Base-by-base conservation (phyloP, 2,329 filamentous ascomycete species). In the Cephalotrichum gorgonifer region DNA sequence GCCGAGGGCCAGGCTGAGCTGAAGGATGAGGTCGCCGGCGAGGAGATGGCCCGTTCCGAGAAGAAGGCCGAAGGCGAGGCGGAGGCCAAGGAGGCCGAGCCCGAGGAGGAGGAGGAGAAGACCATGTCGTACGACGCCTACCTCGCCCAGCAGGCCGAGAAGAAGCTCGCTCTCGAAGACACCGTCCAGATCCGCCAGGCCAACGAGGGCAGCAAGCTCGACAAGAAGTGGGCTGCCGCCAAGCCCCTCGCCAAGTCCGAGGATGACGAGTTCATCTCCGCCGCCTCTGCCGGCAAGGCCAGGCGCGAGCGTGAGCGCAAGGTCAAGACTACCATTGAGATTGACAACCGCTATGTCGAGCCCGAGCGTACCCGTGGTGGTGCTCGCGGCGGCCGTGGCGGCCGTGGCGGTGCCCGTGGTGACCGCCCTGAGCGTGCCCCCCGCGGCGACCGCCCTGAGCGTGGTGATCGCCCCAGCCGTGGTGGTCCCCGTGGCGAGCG, bases 151-250 rank as follows among this genome's bases (percentile, higher is more conserved):
- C 71, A 67, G 60, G 76, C 75, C 52, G 76, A 79, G 74, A 91
- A 90, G 80, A 90, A 88, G 74, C 71, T 80, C 56, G 78, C 79
- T 56, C 79, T 91, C 55, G 79, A 78, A 59, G 69, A 72, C 58
- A 59, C 56, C 48, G 77, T 83, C 61, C 79, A 87, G 62, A 77
- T 88, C 64, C 91, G 93, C 73, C 83, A 89, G 75, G 74, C 91
- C 69, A 96, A 97, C 76, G 90, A 96, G 76, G 90, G 90, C 63
- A 79, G 75, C 75, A 88, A 88, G 75, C 65, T 74, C 61, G 83
- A 89, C 76, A 91, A 93, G 81, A 93, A 96, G 79, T 95, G 90
- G 87, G 86, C 86, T 62, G 76, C 78, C 61, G 89, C 88, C 66
- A 94, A 90, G 76, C 64, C 76, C 51, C 72, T 86, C 50, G 65